Evolutionary conservation across 345 rosid genomes (phyloP).

Genomic region (Carallia brachiata): DNA sequence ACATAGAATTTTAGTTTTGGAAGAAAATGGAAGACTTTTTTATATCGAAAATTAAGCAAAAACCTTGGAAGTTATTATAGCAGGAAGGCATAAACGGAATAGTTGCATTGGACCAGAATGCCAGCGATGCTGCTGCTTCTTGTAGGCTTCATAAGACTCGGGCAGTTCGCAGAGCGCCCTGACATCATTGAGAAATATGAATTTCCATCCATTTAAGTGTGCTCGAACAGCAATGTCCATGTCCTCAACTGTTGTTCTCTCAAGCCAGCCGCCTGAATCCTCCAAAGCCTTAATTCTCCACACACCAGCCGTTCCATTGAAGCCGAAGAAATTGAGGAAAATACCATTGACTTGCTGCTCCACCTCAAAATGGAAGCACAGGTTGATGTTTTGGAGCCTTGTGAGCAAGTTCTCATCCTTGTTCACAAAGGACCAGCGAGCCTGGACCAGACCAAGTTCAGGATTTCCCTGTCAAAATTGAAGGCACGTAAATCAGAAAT

Average conservation of each 20-base stretch:
- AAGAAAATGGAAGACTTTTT: background rate
- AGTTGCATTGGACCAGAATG: conserved; percentile 97
- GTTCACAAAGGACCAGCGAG: conserved; percentile 90
- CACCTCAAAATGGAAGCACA: conserved; percentile 92
- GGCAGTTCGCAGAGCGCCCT: conserved; percentile 78
- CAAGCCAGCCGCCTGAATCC: conserved; percentile 92
- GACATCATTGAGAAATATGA: conserved; percentile 75
- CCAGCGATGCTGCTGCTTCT: conserved; percentile 91
- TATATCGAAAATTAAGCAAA: conserved; percentile 1
- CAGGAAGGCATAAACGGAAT: conserved; percentile 76
- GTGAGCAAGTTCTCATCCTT: conserved; percentile 89
- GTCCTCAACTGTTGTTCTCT: conserved; percentile 89
- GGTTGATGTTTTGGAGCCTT: conserved; percentile 81
- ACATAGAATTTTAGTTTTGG: no score
- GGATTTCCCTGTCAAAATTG: conserved; percentile 62
- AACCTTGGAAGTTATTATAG: conserved; percentile 74
- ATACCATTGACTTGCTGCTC: conserved; percentile 86
- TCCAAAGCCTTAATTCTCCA: conserved; percentile 87
- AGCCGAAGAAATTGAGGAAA: conserved; percentile 80
- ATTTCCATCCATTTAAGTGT: conserved; percentile 83
- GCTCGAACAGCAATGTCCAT: conserved; percentile 95
- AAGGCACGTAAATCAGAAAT: background rate
- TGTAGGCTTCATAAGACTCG: conserved; percentile 84
- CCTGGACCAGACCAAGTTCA: conserved; percentile 77
- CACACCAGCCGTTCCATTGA: conserved; percentile 92